Conservation (phyloP, 176 grass and related monocot species). For the Musa acuminata region DNA sequence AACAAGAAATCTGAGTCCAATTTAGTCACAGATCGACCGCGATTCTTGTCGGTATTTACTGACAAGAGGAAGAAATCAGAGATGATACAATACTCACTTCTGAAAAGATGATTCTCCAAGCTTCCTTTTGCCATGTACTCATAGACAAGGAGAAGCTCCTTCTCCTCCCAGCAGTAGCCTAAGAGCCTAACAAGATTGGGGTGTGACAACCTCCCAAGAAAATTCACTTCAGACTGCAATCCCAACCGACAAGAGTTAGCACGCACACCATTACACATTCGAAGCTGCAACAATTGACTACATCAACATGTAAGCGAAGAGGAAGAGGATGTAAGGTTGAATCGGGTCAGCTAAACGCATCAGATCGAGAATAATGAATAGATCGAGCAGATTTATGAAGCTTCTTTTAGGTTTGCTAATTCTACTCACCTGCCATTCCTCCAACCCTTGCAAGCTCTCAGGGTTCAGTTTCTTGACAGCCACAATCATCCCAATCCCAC, state of each 20-base stretch:
- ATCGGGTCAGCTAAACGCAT: too few species aligned
- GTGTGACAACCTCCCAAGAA: conserved; percentile 69
- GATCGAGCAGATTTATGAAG: background rate
- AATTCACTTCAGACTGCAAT: conserved; percentile 76
- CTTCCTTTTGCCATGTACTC: conserved; percentile 86
- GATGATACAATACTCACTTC: conserved; percentile 29
- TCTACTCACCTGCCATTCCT: conserved; percentile 9
- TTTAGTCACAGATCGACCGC: background rate
- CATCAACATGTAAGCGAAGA: too few species aligned
- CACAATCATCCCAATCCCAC: background rate
- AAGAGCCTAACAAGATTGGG: conserved; percentile 85
- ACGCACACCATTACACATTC: too few species aligned
- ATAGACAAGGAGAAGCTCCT: conserved; percentile 81
- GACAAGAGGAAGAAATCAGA: too few species aligned
- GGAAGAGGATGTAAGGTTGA: too few species aligned
- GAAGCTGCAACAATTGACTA: too few species aligned
- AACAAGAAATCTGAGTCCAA: too few species aligned
- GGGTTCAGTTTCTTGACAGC: conserved; percentile 16
- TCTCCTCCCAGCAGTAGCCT: conserved; percentile 79
- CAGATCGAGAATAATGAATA: background rate
- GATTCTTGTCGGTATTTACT: too few species aligned
- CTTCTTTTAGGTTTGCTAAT: background rate
- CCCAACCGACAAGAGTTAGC: background rate
- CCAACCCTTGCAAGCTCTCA: conserved; percentile 1
- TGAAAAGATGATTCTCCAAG: conserved; percentile 86